Conservation (phyloP, 208 protist species). For the Trypanosoma boissoni region DNA sequence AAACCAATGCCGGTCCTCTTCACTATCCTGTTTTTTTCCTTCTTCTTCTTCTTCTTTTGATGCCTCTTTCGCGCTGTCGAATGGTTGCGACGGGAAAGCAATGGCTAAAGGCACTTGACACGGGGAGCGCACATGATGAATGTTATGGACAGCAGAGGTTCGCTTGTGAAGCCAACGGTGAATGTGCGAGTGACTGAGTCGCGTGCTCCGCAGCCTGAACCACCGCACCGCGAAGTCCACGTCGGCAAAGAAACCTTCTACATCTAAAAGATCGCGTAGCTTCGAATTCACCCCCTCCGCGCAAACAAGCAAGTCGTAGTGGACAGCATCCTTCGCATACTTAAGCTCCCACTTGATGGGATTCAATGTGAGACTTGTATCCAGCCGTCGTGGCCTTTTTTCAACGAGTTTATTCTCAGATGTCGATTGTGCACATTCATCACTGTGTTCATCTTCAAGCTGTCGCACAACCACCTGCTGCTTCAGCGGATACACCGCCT, state of each 20-base stretch:
- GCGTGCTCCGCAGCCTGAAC: slow-evolving; percentile 44
- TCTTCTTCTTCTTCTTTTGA: background rate
- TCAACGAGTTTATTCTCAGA: too few species aligned
- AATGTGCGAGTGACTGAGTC: slow-evolving; percentile 57
- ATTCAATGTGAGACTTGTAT: slow-evolving; percentile 79
- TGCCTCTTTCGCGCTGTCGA: too few species aligned
- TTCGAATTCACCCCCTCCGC: slow-evolving; percentile 81
- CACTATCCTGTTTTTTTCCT: background rate
- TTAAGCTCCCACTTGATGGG: slow-evolving; percentile 66
- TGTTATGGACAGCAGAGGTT: slow-evolving; percentile 24
- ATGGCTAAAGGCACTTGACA: slow-evolving; percentile 56
- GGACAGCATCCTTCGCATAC: slow-evolving; percentile 59
- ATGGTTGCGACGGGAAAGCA: too few species aligned
- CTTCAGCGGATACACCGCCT: slow-evolving; percentile 76
- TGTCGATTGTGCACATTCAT: too few species aligned
- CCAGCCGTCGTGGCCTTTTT: slow-evolving; percentile 4
- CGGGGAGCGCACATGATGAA: slow-evolving; percentile 56
- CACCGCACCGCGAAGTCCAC: slow-evolving; percentile 71
- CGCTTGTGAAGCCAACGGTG: slow-evolving; percentile 84
- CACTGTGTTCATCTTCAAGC: slow-evolving; percentile 20
- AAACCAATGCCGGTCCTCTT: slow-evolving; percentile 39
- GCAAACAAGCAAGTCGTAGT: slow-evolving; percentile 83
- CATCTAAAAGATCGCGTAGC: slow-evolving; percentile 76
- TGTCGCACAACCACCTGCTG: slow-evolving; percentile 70
- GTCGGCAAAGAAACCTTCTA: slow-evolving; percentile 80